These are phyloP conservation scores for Silybum marianum DNA, from an alignment of 129 eudicot genomes.

Conservation along the genomic window DNA sequence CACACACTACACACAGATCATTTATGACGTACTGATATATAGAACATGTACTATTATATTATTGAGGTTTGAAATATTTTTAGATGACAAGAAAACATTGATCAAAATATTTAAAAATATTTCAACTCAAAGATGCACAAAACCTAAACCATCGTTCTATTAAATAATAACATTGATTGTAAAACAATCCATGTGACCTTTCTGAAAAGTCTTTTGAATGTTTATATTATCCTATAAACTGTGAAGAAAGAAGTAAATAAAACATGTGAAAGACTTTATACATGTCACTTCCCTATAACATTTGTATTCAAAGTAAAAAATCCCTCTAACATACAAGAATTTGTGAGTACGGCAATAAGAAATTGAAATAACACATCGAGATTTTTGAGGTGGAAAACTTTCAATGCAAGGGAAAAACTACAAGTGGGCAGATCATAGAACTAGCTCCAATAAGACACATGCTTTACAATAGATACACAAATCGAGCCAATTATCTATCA, in stretches of 20 bases:
- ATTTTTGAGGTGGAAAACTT: neutral
- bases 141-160: neutral
- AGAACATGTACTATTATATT: neutral
- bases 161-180: too few species aligned
- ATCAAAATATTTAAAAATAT: neutral
- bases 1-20: neutral
- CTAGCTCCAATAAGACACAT: neutral
- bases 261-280: neutral
- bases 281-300: neutral
- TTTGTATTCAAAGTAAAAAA: neutral
- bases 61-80: neutral
- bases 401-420: neutral
- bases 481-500: neutral
- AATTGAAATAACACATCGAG: neutral
- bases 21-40: neutral
- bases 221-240: neutral
- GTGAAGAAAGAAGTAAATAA: neutral
- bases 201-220: neutral
- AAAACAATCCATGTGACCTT: neutral
- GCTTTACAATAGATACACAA: neutral
- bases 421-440: neutral
- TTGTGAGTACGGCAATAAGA: neutral
- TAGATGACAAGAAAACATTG: neutral
- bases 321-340: too few species aligned
- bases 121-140: too few species aligned